Conservation (phyloP, 441 rosid genomes). For the California macrophylla region DNA sequence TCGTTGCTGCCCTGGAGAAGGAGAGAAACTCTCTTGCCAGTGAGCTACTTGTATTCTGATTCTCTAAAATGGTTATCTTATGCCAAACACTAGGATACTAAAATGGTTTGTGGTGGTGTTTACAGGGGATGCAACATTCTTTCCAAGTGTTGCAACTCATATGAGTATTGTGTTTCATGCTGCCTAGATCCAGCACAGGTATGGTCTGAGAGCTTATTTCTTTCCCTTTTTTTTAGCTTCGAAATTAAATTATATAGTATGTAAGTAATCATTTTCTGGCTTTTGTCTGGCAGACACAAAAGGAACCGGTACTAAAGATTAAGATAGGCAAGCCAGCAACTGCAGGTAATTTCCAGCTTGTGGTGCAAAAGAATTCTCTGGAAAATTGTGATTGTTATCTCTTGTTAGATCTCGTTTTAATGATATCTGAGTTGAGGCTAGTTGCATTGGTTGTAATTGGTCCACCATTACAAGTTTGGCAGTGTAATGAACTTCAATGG, state of each 20-base stretch:
- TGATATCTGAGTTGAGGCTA: neutral
- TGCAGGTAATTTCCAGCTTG: slow-evolving; percentile 40
- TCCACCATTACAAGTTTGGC: neutral
- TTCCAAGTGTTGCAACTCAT: slow-evolving; percentile 77
- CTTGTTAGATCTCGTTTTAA: neutral
- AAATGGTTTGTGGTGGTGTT: slow-evolving; percentile 11
- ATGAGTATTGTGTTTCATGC: slow-evolving; percentile 90
- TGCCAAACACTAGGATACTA: slow-evolving; percentile 9
- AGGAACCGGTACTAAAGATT: slow-evolving; percentile 45
- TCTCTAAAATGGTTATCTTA: slow-evolving; percentile 16
- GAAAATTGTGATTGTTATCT: neutral
- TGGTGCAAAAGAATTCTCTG: neutral
- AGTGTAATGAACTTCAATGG: neutral
- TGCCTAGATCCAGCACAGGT: slow-evolving; percentile 71
- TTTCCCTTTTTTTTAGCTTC: slow-evolving; percentile 5
- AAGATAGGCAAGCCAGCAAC: slow-evolving; percentile 75
- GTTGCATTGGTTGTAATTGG: neutral
- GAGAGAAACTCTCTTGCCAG: slow-evolving; percentile 88
- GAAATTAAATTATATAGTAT: slow-evolving; percentile 6
- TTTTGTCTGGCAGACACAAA: slow-evolving; percentile 39
- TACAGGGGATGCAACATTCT: slow-evolving; percentile 74
- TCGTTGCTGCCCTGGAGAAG: slow-evolving; percentile 74
- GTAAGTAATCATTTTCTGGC: slow-evolving; percentile 15
- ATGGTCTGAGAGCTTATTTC: slow-evolving; percentile 19
- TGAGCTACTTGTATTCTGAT: slow-evolving; percentile 37